A percentile compares a stretch with the other conserved stretches of the same genome.
phyloP scores from a whole-genome alignment of 495 filamentous ascomycete species.

The Penicillium crystallinum region DNA sequence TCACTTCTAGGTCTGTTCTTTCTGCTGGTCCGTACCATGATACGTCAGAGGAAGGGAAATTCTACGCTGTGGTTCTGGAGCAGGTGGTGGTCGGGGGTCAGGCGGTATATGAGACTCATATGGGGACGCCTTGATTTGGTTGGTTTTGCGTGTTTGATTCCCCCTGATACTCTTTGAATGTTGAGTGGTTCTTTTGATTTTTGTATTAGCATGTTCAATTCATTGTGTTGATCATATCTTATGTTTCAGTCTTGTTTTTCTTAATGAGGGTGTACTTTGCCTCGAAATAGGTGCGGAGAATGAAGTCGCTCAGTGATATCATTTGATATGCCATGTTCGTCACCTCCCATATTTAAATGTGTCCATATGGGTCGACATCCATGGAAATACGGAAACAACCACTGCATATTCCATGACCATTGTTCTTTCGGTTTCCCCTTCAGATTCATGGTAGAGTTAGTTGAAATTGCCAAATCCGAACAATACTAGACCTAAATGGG shows the following conservation, averaged over 20 bases:
- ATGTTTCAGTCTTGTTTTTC: not conserved
- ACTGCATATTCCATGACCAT: too few relatives aligned
- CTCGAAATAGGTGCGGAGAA: not conserved
- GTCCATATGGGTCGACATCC: too few relatives aligned
- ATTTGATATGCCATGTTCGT: too few relatives aligned
- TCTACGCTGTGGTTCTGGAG: slow-evolving; percentile 42
- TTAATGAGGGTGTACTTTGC: not conserved
- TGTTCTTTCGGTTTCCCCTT: too few relatives aligned
- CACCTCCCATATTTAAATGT: too few relatives aligned
- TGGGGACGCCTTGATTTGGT: slow-evolving; percentile 7
- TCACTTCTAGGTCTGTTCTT: slow-evolving; percentile 30
- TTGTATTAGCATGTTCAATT: not conserved
- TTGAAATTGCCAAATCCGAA: too few relatives aligned
- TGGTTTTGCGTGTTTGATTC: not conserved
- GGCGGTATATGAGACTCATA: slow-evolving; percentile 9
- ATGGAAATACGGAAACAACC: too few relatives aligned
- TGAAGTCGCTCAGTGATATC: too few relatives aligned
- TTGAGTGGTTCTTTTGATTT: not conserved
- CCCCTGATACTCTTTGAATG: not conserved
- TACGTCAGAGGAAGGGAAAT: slow-evolving; percentile 37
- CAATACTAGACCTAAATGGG: not conserved
- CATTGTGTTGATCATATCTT: not conserved
- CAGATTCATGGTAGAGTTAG: too few relatives aligned
- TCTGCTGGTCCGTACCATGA: slow-evolving; percentile 40
- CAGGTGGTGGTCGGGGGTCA: slow-evolving; percentile 11